Evolutionary conservation across 805 yeast genomes (phyloP), one percentile per base, ranked within the genome.

Genomic region (Candida germanica): DNA sequence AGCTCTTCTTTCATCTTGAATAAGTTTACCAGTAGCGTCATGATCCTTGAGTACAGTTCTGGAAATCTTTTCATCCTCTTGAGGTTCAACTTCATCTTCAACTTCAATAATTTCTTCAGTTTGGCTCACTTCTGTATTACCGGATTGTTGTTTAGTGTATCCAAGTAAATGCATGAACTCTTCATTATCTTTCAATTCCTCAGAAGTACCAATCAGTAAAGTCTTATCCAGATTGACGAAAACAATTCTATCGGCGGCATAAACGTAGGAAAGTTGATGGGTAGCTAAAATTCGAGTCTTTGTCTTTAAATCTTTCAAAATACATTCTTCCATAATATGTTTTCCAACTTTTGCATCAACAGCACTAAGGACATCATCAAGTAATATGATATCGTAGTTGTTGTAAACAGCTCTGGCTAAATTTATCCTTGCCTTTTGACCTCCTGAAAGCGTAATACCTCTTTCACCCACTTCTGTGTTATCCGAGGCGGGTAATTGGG

Each of bases 1-100:
- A 3, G 84, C 83, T 39, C 75, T 68, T 45, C 71, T 77, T 58
- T 82, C 87, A 23, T 66, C 73, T 20, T 58, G 51, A 19, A 69
- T 61, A 13, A 60, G 38, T 31, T 44, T 47, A 14, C 61, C 64
- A 35, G 43, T 42, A 4, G 36, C 42, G 19, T 46, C 40, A 21
- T 54, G 50, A 17, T 48, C 46, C 20, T 40, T 47, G 7, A 43
- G 22, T 7, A 10, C 32, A 22, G 25, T 22, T 13, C 14, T 16
- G 3, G 31, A 27, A 10, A 20, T 11, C 16, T 36, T 23, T 23
- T 26, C 33, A 9, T 23, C 20, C 14, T 19, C 40, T 14, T 30
- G 24, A 8, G 6, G 13, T 4, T 30, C 31, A 3, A 16, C 35
- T 12, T 48, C 51, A 11, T 20, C 34, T 2, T 11, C 10, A 33